These are phyloP conservation scores for Sanghuangporus sanghuang DNA, from an alignment of 1,284 basidiomycete species.

Conservation along the genomic window DNA sequence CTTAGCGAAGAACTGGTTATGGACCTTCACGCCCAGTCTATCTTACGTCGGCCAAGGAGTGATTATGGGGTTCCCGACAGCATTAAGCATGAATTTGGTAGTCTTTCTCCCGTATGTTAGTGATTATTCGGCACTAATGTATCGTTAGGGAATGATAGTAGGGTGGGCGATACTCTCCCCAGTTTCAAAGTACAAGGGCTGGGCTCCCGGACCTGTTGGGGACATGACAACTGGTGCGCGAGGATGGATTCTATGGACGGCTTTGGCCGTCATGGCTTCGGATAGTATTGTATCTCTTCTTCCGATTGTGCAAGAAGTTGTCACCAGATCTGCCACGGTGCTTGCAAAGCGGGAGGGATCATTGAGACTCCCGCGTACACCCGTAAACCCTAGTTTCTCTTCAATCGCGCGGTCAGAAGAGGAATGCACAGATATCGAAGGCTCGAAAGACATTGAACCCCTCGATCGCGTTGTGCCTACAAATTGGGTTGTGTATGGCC, in stretches of 20 bases:
- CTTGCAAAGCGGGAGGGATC: constrained; percentile 3
- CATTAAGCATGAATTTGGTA: constrained; percentile 87
- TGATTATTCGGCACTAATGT: constrained; percentile 5
- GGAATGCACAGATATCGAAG: constrained; percentile 25
- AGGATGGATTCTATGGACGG: constrained; percentile 94
- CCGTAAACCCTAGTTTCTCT: constrained; percentile 17
- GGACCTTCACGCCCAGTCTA: constrained; percentile 91
- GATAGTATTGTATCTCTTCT: constrained; percentile 85
- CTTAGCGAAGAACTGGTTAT: constrained; percentile 85
- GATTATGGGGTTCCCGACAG: constrained; percentile 97
- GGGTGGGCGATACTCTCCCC: constrained; percentile 94
- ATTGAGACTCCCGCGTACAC: constrained; percentile 19
- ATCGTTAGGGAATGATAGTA: constrained; percentile 78
- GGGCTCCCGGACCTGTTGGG: constrained; percentile 87
- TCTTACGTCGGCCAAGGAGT: constrained; percentile 94
- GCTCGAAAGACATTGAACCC: constrained; percentile 73
- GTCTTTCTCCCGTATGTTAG: constrained; percentile 20
- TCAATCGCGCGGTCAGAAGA: constrained; percentile 19
- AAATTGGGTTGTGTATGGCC: constrained; percentile 72
- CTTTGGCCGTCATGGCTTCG: constrained; percentile 91
- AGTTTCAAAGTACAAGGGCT: constrained; percentile 73
- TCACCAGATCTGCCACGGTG: constrained; percentile 32
- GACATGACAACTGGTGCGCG: constrained; percentile 82
- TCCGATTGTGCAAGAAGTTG: constrained; percentile 58
- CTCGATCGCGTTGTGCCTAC: constrained; percentile 78